Base-by-base conservation (phyloP, 345 rosid species). In the Populus tremula region DNA sequence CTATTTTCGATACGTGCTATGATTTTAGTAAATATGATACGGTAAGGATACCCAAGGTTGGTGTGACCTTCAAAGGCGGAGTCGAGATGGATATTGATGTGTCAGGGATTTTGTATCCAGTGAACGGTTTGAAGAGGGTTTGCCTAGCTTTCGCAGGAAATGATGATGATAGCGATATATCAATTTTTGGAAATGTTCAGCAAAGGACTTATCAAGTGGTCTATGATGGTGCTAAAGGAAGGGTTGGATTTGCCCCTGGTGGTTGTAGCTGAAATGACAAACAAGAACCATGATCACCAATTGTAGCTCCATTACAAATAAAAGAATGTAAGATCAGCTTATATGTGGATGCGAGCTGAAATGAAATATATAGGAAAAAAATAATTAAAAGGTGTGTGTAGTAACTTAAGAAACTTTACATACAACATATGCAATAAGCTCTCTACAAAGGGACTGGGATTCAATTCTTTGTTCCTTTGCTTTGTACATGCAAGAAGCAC, bases 1-100 rank as follows among this genome's bases (percentile, higher is more conserved):
- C 80, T 5, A 73, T 77, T 5, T n/a, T 78, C 4, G 85, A 82
- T 63, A 84, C 88, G 0, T 86, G 85, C 33, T 86, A 82, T 53
- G 78, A 83, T 35, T 31, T 81, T 0, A 79, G 86, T 69, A 17
- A 39, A 0, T 61, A 71, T 23, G 53, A n/a, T 1, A 53, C 50
- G 1, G 20, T 69, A 5, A 0, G 0, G 16, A 20, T 81, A 18
- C 86, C 87, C 0, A 67, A 65, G 33, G 75, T 80, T n/a, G 25
- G 53, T 5, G 18, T 85, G 67, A 43, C 35, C 33, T 80, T 80
- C 77, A 25, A 31, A 12, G 79, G 77, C 4, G 76, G 47, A 2
- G 78, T 53, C 5, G 17, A 59, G 33, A n/a, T 82, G 38, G 76
- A 80, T 5, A 38, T 82, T 29, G 76, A 76, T 20, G 70, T 47